Conservation (phyloP, 441 rosid species). For the Melastoma candidum region DNA sequence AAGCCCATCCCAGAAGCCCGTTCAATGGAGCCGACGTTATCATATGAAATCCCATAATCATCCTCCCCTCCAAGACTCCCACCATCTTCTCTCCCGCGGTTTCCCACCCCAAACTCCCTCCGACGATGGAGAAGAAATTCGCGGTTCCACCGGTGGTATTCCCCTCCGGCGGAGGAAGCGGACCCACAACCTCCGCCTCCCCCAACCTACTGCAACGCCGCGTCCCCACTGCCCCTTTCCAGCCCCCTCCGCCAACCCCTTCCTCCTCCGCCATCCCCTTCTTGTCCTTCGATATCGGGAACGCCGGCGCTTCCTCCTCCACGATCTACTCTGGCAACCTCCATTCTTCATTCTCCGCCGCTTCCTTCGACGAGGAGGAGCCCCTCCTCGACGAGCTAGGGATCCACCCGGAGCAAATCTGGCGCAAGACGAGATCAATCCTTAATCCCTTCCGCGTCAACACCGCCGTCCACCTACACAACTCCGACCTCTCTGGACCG, state of each 20-base stretch:
- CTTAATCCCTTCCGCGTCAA: slow-evolving; percentile 71
- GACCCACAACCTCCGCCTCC: slow-evolving; percentile 18
- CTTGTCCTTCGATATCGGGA: slow-evolving; percentile 86
- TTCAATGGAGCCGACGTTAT: no score
- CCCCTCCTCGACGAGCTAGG: slow-evolving; percentile 95
- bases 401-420: slow-evolving; percentile 92
- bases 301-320: slow-evolving; percentile 35
- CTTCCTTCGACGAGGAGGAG: slow-evolving; percentile 67
- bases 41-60: no score
- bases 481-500: slow-evolving; percentile 88
- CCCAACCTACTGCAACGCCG: slow-evolving; percentile 56
- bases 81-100: no score
- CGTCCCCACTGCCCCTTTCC: slow-evolving; percentile 66
- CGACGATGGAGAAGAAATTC: slow-evolving; percentile 59
- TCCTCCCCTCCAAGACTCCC: no score
- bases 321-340: slow-evolving; percentile 2
- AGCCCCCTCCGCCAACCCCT: slow-evolving; percentile 40
- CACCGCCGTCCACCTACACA: slow-evolving; percentile 44
- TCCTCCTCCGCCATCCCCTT: slow-evolving; percentile 66
- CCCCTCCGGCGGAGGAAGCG: slow-evolving; percentile 39
- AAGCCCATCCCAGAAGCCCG: no score
- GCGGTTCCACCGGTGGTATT: slow-evolving; percentile 79
- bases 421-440: slow-evolving; percentile 74
- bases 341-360: slow-evolving; percentile 17
- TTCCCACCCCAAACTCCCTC: neutral